Percentiles rank a stretch among this genome's conserved stretches.
These are phyloP conservation scores for Asparagopsis taxiformis DNA, from an alignment of 31 red algal genomes.

Conservation along the genomic window DNA sequence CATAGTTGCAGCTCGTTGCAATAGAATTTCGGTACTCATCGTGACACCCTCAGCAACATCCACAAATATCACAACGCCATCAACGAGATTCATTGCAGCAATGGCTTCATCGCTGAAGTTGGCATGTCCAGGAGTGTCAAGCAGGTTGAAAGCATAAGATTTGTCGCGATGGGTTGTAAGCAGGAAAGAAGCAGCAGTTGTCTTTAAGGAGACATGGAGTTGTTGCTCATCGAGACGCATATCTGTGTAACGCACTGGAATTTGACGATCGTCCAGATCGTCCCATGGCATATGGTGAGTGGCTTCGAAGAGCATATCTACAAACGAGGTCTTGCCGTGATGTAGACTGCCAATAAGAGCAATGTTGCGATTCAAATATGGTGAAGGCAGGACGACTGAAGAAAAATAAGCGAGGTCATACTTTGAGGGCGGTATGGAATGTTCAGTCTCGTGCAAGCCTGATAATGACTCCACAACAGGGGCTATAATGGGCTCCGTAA, in stretches of 20 bases:
- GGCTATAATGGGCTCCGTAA: slow-evolving; percentile 73
- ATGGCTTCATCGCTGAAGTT: slow-evolving; percentile 91
- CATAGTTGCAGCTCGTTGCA: slow-evolving; percentile 48
- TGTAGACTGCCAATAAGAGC: slow-evolving; percentile 92
- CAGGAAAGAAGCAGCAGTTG: slow-evolving; percentile 61
- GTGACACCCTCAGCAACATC: slow-evolving; percentile 94
- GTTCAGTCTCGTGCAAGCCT: slow-evolving; percentile 31
- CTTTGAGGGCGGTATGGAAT: slow-evolving; percentile 39
- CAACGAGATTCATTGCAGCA: slow-evolving; percentile 65
- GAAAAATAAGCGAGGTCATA: slow-evolving; percentile 53
- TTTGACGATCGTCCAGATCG: slow-evolving; percentile 40
- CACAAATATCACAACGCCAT: slow-evolving; percentile 89
- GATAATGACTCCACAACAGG: slow-evolving; percentile 54
- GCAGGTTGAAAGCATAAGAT: slow-evolving; percentile 61
- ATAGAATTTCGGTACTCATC: slow-evolving; percentile 77
- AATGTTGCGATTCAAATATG: slow-evolving; percentile 61
- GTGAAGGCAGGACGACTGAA: slow-evolving; percentile 16
- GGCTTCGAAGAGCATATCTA: slow-evolving; percentile 82
- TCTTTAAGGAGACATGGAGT: slow-evolving; percentile 67
- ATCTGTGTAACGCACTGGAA: slow-evolving; percentile 66
- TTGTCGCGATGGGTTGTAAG: slow-evolving; percentile 53
- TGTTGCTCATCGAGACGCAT: slow-evolving; percentile 68
- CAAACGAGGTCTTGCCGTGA: slow-evolving; percentile 94
- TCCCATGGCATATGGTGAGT: slow-evolving; percentile 57
- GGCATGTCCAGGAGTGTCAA: slow-evolving; percentile 94